phyloP scores from a whole-genome alignment of 352 stramenopile species.

The Globisporangium carolinianum region DNA sequence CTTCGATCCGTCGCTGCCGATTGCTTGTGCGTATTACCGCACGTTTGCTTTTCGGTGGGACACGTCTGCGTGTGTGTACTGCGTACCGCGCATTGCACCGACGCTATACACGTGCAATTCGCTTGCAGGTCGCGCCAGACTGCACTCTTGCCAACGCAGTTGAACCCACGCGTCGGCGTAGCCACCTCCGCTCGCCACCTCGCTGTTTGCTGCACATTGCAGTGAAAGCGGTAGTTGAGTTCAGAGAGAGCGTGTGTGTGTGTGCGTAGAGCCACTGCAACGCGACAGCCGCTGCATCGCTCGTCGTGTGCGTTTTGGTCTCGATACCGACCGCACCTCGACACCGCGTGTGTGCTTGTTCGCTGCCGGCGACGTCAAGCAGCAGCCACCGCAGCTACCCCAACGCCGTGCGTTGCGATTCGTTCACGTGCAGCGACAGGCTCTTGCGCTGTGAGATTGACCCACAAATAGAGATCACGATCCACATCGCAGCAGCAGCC shows the following conservation, averaged over 20 bases:
- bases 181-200: not conserved
- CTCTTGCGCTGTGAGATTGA: slow-evolving; percentile 15
- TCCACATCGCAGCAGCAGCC: slow-evolving; percentile 6
- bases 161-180: not conserved
- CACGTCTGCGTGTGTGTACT: not conserved
- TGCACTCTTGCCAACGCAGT: not conserved
- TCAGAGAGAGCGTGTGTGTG: slow-evolving; percentile 4
- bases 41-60: too few species aligned
- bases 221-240: slow-evolving; percentile 8
- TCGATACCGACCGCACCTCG: not conserved
- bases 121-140: too few species aligned
- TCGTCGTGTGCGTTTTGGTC: not conserved
- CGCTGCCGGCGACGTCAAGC: too few species aligned
- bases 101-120: too few species aligned
- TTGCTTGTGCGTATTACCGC: too few species aligned
- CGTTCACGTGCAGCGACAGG: slow-evolving; percentile 1
- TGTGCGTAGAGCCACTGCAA: not conserved
- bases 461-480: slow-evolving; percentile 17
- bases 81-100: too few species aligned
- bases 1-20: too few species aligned
- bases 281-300: not conserved
- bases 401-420: not conserved
- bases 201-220: not conserved
- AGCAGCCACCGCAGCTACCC: not conserved
- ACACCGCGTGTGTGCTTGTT: too few species aligned